These are phyloP conservation scores for Aspergillus taichungensis DNA, from an alignment of 495 filamentous ascomycete genomes.

Conservation along the genomic window DNA sequence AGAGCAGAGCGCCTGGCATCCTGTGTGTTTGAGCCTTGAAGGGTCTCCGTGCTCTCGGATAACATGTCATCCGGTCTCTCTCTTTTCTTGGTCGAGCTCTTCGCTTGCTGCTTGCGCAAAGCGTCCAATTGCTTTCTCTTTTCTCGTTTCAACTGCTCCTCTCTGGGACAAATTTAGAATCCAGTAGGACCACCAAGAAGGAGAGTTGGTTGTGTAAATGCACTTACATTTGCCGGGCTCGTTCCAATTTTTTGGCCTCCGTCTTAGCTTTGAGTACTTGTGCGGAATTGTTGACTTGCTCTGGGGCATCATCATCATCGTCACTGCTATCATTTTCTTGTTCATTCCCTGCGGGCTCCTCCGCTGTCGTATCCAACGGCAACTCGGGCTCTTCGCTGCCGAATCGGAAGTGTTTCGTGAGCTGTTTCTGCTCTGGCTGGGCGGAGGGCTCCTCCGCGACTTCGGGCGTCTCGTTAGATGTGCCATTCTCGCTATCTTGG, in stretches of 20 bases:
- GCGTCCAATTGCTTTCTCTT: constrained; percentile 43
- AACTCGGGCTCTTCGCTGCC: constrained; percentile 36
- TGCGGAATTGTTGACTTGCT: constrained; percentile 39
- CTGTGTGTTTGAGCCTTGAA: constrained; percentile 34
- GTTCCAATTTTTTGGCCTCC: constrained; percentile 34
- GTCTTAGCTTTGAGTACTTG: constrained; percentile 31
- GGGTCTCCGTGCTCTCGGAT: constrained; percentile 34
- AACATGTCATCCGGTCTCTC: constrained; percentile 24
- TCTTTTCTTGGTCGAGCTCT: constrained; percentile 30
- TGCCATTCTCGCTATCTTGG: constrained; percentile 9
- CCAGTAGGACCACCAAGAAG: background rate
- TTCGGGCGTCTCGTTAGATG: constrained; percentile 1
- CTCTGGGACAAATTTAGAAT: constrained; percentile 23
- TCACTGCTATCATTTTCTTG: constrained; percentile 27
- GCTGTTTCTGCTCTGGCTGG: constrained; percentile 7
- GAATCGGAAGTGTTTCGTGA: constrained; percentile 34
- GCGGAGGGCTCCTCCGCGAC: constrained; percentile 6
- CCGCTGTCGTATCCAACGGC: constrained; percentile 13
- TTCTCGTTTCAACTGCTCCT: constrained; percentile 34
- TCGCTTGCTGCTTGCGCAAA: constrained; percentile 38
- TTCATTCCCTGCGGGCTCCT: constrained; percentile 15
- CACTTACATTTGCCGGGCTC: constrained; percentile 29
- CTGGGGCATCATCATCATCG: constrained; percentile 44
- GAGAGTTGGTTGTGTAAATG: background rate
- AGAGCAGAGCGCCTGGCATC: constrained; percentile 30